Percentiles rank a stretch among this genome's conserved stretches.
These are phyloP conservation scores for Globisporangium echinulatum DNA, from an alignment of 352 stramenopile genomes.

Conservation along the genomic window DNA sequence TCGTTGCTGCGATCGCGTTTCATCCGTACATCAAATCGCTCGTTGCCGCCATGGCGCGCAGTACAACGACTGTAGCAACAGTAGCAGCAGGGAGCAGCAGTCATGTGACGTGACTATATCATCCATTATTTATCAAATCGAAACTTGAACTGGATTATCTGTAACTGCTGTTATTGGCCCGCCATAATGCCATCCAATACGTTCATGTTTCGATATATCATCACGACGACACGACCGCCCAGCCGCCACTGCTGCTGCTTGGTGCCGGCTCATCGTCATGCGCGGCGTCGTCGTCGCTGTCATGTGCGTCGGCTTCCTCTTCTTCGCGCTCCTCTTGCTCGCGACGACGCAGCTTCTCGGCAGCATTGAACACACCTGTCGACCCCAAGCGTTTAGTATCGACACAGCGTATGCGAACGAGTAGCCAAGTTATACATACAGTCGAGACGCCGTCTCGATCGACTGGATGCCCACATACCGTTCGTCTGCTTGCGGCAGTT, in stretches of 20 bases:
- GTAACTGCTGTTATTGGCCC: too few species aligned
- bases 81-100: background rate
- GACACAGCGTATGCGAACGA: too few species aligned
- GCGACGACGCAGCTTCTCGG: slow-evolving; percentile 66
- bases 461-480: slow-evolving; percentile 22
- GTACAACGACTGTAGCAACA: too few species aligned
- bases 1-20: slow-evolving; percentile 53
- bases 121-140: background rate
- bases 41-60: slow-evolving; percentile 13
- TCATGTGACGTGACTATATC: background rate
- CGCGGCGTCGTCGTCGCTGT: slow-evolving; percentile 11
- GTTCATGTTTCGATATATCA: too few species aligned
- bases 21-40: slow-evolving; percentile 56
- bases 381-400: background rate
- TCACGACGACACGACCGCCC: slow-evolving; percentile 12
- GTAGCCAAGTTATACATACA: too few species aligned
- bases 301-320: slow-evolving; percentile 8
- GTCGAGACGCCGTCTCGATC: background rate
- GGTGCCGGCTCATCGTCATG: background rate
- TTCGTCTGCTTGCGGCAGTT: slow-evolving; percentile 94
- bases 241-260: slow-evolving; percentile 4
- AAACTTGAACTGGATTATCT: too few species aligned
- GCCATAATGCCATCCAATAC: background rate
- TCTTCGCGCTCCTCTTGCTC: slow-evolving; percentile 28
- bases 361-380: slow-evolving; percentile 83